Base-by-base conservation (phyloP, 129 eudicot species). In the Pittosporum tobira region DNA sequence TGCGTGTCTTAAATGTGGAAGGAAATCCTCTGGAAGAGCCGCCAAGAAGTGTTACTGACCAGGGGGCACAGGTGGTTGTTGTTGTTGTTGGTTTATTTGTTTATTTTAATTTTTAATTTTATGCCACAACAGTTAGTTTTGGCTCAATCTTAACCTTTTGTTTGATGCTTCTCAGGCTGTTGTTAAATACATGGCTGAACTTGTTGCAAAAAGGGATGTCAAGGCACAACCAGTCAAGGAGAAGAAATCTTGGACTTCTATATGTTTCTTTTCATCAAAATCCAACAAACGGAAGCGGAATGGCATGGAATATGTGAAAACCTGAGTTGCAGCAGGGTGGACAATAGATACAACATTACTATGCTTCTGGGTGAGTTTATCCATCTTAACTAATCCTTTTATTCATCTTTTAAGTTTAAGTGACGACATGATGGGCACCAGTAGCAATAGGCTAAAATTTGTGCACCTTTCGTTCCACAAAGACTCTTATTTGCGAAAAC, bases 11-110 rank as follows among this genome's bases (percentile, higher is more conserved):
- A 42, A 80, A 75, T 43, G 81, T 74, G 4, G 97, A 89, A 61
- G 95, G 90, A 23, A 89, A 85, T 77, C 97, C 97, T 24, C 75
- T 89, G 71, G 84, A 79, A 48, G 69, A 73, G 43, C 97, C 97
- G 7, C 95, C 97, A 28, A 67, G 66, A 71, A 67, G 81, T 42
- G 51, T 85, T 16, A 52, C 75, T 24, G 80, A 71, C 42, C 63
- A 51, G 68, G 97, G 95, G 43, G 78, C 95, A 31, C 84, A 85
- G 68, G 97, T 85, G 43, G 52, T 59, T 56, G 13, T 14, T 9
- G n/a, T n/a, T n/a, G n/a, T n/a, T n/a, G n/a, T n/a, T n/a, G n/a
- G n/a, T n/a, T n/a, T n/a, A n/a, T n/a, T n/a, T n/a, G n/a, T n/a
- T n/a, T n/a, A n/a, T n/a, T n/a, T n/a, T n/a, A n/a, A n/a, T n/a